Base-by-base conservation (phyloP, 2,329 filamentous ascomycete species). In the Xylariaceae sp. region DNA sequence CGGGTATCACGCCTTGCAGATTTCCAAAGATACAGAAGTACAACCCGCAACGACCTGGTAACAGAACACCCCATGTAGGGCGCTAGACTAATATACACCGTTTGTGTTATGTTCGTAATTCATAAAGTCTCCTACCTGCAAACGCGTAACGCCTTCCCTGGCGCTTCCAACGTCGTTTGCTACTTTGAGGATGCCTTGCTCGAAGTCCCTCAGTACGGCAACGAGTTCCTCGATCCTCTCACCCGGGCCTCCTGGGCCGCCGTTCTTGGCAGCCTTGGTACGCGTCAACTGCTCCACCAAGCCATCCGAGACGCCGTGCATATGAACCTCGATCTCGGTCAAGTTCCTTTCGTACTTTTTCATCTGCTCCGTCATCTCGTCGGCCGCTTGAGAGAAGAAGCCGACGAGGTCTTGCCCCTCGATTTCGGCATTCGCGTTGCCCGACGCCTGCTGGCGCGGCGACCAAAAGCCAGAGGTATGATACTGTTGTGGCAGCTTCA, bases 281-380 rank as follows among this genome's bases (percentile, higher is more conserved):
- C 74, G 69, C 52, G 76, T 74, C 43, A 81, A 68, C 57, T 82
- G 74, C 44, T 78, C 71, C 32, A 74, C 69, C 43, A 81, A 65
- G 24, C 68, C 73, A 11, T 70, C 67, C 57, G 83, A 78, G n/a
- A 84, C 71, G 7, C 75, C 73, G 44, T 78, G 70, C 45, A 84
- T 65, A 54, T 83, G 79, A 47, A 71, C 68, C 60, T 84, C 80
- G 37, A 84, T 81, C 55, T 83, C 78, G 38, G 69, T 67, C 39
- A 84, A 60, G 45, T 77, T 78, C 31, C 65, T 63, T 52, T 74
- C 71, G 52, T 81, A 81, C 43, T 65, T 70, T 29, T 67, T 66
- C 38, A 82, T 69, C 36, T 76, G 76, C 13, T 66, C 60, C 12
- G 68, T 65, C 68, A 84, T 78, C 47, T 81, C 78, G 47, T 81